Base-by-base conservation (phyloP, 176 grass and related monocot genomes). In the Elymus sibiricus region DNA sequence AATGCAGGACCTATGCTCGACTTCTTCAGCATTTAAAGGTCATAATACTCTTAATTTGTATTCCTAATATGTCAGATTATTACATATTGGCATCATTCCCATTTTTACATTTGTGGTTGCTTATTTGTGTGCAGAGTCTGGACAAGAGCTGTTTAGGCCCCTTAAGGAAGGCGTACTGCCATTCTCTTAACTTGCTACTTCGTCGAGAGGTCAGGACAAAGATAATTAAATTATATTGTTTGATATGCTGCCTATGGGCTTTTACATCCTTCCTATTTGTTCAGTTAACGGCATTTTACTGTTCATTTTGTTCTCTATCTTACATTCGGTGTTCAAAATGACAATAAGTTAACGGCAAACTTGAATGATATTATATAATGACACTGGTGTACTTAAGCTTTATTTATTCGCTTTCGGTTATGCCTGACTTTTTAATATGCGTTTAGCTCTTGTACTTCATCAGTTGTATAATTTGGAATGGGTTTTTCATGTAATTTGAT, bases 21-120 rank as follows among this genome's bases (percentile, higher is more conserved):
- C 97, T 99, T 92, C 85, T 99, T 74, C 97, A 99, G 82, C 97
- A 99, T 72, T 80, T 99, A 59, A 99, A 99, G 92, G 97, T 99
- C 85, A 13, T 42, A 72, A 66, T 70, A 46, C n/a, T 85, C 79
- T 70, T 78, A 60, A 71, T 60, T 55, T 83, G 53, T 80, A 72
- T 63, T 58, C 78, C 28, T 21, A 53, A 66, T 64, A 10, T 78
- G 42, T 73, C 49, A 80, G 32, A 49, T 66, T 70, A 3, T 77
- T 83, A n/a, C 29, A 53, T 72, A 78, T 82, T 80, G 79, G 59
- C 59, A 46, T 13, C 16, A 32, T 83, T 28, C 71, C 55, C 35
- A 72, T 68, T 86, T 25, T 90, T 24, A 64, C 77, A 87, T 71
- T n/a, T 87, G n/a, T 86, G 44, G 37, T 70, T 92, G 43, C 61